These are phyloP conservation scores for Gentiana macrophylla DNA, from an alignment of 257 asterid species.

Conservation along the genomic window DNA sequence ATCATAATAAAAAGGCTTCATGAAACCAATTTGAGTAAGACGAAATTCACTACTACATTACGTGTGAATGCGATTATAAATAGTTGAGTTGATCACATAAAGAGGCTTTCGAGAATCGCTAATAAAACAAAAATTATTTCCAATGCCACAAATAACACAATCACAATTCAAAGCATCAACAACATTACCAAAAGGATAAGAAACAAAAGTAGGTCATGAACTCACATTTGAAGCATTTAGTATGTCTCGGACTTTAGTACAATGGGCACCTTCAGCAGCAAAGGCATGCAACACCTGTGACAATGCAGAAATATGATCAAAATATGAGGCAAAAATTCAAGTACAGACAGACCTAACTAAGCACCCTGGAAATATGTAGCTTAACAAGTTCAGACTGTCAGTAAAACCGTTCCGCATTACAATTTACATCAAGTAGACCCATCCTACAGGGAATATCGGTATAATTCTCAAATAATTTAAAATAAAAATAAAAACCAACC, in stretches of 20 bases:
- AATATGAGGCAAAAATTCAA: slow-evolving; percentile 6
- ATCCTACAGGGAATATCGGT: background rate
- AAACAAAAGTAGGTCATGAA: slow-evolving; percentile 15
- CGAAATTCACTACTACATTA: too few relatives aligned
- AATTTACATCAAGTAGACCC: too few relatives aligned
- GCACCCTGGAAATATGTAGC: background rate
- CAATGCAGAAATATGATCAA: slow-evolving; percentile 3
- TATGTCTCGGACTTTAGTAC: slow-evolving; percentile 77
- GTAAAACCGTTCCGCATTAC: too few relatives aligned
- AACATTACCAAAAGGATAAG: background rate
- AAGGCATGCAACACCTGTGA: slow-evolving; percentile 89
- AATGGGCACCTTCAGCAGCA: slow-evolving; percentile 94
- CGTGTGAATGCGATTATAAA: too few relatives aligned
- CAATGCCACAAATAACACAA: background rate
- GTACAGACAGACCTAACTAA: background rate
- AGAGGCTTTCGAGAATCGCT: background rate
- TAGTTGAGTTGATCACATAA: background rate
- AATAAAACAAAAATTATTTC: background rate
- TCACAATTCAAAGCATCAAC: background rate
- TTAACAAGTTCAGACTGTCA: background rate
- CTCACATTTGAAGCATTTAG: slow-evolving; percentile 82
- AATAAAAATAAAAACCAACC: background rate
- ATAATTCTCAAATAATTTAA: background rate
- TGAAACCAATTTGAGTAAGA: too few relatives aligned
- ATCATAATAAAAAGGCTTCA: too few relatives aligned